Evolutionary conservation across 305 asterid species (phyloP).

Genomic region (Fraxinus dipetala): DNA sequence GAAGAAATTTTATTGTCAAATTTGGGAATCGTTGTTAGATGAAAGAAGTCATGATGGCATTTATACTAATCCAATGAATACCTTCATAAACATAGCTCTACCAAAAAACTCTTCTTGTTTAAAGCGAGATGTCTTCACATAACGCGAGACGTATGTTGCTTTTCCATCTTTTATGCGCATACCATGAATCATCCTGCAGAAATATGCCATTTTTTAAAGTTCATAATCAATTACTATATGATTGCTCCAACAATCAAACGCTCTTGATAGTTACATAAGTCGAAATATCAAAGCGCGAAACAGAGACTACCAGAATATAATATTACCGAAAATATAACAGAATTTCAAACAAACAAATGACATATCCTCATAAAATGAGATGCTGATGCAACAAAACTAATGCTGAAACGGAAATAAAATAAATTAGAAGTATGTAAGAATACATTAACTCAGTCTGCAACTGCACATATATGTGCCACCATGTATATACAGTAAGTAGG

Average conservation of each 20-base stretch:
- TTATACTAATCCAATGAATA: slow-evolving; percentile 16
- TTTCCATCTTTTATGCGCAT: slow-evolving; percentile 90
- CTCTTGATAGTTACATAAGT: not conserved
- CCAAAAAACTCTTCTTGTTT: slow-evolving; percentile 81
- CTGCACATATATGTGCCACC: not conserved
- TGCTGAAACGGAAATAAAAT: slow-evolving; percentile 1
- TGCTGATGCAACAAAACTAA: not conserved
- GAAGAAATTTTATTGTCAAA: not conserved
- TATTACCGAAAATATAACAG: not conserved
- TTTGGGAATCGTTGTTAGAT: not conserved
- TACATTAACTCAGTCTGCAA: not conserved
- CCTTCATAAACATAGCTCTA: slow-evolving; percentile 89
- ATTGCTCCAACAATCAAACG: not conserved
- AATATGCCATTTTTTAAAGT: slow-evolving; percentile 10
- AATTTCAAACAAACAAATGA: not conserved
- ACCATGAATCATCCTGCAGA: slow-evolving; percentile 91
- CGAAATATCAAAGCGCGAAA: not conserved
- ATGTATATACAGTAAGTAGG: not conserved
- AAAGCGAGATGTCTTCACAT: slow-evolving; percentile 83
- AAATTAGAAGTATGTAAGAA: not conserved
- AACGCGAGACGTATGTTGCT: slow-evolving; percentile 89
- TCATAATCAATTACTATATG: slow-evolving; percentile 6
- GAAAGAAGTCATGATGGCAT: not conserved
- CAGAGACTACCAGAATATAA: not conserved
- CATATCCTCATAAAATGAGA: not conserved